A percentile compares a stretch with the other conserved stretches of the same genome.
phyloP scores from a whole-genome alignment of 345 rosid species.

The Mangifera indica region DNA sequence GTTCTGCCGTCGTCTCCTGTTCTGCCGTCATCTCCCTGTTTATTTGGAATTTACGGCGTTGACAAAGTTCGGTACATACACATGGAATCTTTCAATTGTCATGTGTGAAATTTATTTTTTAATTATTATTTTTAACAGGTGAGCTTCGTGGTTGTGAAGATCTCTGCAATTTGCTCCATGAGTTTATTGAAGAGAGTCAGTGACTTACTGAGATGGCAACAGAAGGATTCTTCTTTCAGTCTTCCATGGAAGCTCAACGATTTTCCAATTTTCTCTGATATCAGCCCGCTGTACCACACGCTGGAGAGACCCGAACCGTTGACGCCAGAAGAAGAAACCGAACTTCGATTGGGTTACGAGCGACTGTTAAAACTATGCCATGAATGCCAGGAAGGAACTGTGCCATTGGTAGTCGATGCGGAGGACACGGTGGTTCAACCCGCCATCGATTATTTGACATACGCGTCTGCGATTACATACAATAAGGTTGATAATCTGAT shows the following conservation, averaged over 20 bases:
- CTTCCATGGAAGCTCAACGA: constrained; percentile 75
- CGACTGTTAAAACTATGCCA: constrained; percentile 59
- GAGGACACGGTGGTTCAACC: constrained; percentile 84
- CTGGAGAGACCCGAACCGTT: constrained; percentile 56
- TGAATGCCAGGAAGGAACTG: constrained; percentile 49
- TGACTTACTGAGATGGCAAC: constrained; percentile 81
- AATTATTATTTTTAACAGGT: constrained; percentile 41
- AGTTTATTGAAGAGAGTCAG: constrained; percentile 63
- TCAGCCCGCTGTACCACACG: constrained; percentile 77
- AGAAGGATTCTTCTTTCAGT: constrained; percentile 46
- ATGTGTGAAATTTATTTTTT: not conserved
- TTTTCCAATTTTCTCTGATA: constrained; percentile 64
- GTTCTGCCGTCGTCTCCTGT: too few species aligned
- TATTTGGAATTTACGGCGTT: too few species aligned
- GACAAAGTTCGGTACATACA: too few species aligned
- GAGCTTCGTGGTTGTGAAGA: constrained; percentile 66
- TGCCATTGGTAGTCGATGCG: constrained; percentile 66
- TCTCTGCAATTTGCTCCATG: constrained; percentile 79
- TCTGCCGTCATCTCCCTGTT: too few species aligned
- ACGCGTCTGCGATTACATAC: constrained; percentile 49
- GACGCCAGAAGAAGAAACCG: constrained; percentile 54
- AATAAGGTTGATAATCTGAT: constrained; percentile 47
- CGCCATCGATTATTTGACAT: constrained; percentile 78
- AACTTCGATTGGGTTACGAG: constrained; percentile 49
- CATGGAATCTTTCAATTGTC: too few species aligned